These are phyloP conservation scores for Dimocarpus longan DNA, from an alignment of 345 rosid genomes.

Conservation along the genomic window DNA sequence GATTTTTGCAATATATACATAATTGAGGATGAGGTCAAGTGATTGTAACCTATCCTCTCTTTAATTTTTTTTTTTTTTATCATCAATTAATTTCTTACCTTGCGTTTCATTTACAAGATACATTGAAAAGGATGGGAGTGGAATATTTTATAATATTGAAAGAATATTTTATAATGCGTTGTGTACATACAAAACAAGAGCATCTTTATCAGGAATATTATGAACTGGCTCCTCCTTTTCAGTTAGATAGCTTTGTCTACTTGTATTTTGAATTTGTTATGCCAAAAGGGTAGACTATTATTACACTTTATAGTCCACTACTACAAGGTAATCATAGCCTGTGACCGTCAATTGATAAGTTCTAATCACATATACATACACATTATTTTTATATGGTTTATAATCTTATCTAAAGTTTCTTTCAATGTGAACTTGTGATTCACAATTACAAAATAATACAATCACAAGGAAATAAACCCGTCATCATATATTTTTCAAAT, in stretches of 20 bases:
- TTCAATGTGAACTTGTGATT: no score
- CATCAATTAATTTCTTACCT: neutral
- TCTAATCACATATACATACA: no score
- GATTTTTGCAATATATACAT: neutral
- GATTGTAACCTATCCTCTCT: neutral
- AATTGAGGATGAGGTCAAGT: neutral
- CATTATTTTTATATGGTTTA: no score
- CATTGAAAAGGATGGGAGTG: neutral
- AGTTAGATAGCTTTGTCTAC: neutral
- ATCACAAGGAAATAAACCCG: no score
- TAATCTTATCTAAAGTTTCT: no score
- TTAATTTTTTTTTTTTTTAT: neutral
- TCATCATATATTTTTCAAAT: no score
- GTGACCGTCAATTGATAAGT: no score
- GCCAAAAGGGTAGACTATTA: neutral
- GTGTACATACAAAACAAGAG: neutral
- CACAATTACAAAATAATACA: no score
- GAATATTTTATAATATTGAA: neutral
- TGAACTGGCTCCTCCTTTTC: neutral
- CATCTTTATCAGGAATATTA: slow-evolving; percentile 10
- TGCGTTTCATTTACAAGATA: neutral
- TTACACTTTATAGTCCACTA: neutral
- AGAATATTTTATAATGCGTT: neutral
- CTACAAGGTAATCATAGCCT: neutral
- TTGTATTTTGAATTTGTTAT: neutral